phyloP scores from a whole-genome alignment of 805 yeast genomes.

The Yarrowia deformans region DNA sequence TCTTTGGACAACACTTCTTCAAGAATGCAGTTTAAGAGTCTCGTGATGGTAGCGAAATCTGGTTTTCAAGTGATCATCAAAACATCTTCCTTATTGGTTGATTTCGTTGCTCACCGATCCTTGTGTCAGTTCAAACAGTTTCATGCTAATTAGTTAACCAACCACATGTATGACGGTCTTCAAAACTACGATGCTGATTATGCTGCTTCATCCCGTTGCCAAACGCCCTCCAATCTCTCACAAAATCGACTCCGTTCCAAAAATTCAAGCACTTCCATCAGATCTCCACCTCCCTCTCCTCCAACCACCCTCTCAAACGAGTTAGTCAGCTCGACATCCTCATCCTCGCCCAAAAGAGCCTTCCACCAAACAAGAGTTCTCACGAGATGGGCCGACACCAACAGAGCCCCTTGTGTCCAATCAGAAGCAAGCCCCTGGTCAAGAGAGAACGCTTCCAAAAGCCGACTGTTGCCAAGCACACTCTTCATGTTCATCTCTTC shows the following conservation, averaged over 20 bases:
- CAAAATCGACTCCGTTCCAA: background rate
- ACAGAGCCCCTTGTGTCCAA: background rate
- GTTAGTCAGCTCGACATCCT: background rate
- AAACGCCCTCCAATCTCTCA: background rate
- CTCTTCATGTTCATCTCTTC: constrained; percentile 18
- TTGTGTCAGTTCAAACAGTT: too few relatives aligned
- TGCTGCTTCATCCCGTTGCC: too few relatives aligned
- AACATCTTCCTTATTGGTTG: too few relatives aligned
- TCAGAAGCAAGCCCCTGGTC: background rate
- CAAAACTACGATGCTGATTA: too few relatives aligned
- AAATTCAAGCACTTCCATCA: background rate
- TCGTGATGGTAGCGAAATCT: too few relatives aligned
- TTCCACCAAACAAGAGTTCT: constrained; percentile 4
- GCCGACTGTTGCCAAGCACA: constrained; percentile 17
- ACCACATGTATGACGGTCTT: too few relatives aligned
- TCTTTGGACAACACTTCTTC: too few relatives aligned
- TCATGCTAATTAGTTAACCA: too few relatives aligned
- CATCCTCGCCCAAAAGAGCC: background rate
- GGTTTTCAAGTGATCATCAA: too few relatives aligned
- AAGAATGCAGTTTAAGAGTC: too few relatives aligned
- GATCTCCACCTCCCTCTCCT: background rate
- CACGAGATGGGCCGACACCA: background rate
- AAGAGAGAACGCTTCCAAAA: background rate
- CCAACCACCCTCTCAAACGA: background rate
- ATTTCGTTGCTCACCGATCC: too few relatives aligned